These are phyloP conservation scores for Bacidia rubella DNA, from an alignment of 495 filamentous ascomycete species.

Conservation along the genomic window DNA sequence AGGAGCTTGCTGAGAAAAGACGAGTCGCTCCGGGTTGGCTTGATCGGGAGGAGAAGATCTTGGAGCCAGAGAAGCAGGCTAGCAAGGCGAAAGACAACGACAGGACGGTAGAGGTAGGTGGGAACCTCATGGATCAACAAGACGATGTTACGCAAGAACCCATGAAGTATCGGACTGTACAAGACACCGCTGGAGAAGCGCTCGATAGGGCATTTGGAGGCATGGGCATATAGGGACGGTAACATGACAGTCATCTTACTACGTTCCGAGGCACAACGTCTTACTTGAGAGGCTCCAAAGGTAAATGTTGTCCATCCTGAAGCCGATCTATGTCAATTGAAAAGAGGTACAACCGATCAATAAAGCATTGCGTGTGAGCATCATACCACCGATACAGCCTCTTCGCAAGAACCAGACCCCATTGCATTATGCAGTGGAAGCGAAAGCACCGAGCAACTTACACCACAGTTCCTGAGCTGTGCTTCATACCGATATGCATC, in stretches of 20 bases:
- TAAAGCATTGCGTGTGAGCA: no score
- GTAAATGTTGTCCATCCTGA: no score
- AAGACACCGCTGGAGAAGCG: conserved; percentile 56
- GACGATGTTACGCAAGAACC: conserved; percentile 23
- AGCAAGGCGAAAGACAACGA: conserved; percentile 16
- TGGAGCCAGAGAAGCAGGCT: conserved; percentile 52
- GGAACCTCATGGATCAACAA: conserved; percentile 34
- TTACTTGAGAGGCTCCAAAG: no score
- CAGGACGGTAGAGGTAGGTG: conserved; percentile 16
- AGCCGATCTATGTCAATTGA: no score
- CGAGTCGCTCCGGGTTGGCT: conserved; percentile 87
- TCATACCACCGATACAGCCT: no score
- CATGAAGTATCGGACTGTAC: conserved; percentile 32
- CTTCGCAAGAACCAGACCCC: no score
- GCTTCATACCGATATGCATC: no score
- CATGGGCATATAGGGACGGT: conserved; percentile 26
- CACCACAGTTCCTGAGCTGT: no score
- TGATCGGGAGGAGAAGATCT: conserved; percentile 71
- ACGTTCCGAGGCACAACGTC: no score
- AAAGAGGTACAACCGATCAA: no score
- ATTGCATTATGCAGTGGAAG: no score
- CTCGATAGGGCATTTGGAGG: conserved; percentile 82
- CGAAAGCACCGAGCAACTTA: no score
- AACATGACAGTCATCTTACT: neutral
- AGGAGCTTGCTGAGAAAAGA: conserved; percentile 84